A percentile compares a stretch with the other conserved stretches of the same genome.
Evolutionary conservation across 208 protist genomes (phyloP).

Genomic region (Phytomonas sp.): DNA sequence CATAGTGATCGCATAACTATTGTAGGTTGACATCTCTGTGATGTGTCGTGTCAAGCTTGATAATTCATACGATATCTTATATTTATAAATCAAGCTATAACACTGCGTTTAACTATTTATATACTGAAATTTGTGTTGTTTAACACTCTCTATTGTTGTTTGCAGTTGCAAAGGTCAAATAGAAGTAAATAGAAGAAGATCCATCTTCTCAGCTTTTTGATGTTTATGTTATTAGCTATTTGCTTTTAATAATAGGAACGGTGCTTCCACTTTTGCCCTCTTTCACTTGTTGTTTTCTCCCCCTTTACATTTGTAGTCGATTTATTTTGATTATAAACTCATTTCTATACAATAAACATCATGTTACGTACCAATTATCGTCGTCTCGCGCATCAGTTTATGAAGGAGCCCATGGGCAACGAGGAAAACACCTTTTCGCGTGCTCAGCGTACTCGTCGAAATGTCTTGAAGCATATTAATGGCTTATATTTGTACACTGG

Average conservation of each 20-base stretch:
- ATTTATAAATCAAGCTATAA: neutral
- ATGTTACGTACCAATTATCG: constrained; percentile 57
- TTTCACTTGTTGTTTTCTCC: constrained; percentile 18
- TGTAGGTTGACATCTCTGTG: neutral
- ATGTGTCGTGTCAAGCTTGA: neutral
- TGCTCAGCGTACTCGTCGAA: constrained; percentile 42
- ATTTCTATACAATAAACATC: neutral
- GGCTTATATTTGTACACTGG: constrained; percentile 31
- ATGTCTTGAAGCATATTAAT: constrained; percentile 57
- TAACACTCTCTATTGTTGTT: neutral
- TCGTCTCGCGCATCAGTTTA: constrained; percentile 73
- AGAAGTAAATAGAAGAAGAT: neutral
- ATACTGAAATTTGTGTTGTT: neutral
- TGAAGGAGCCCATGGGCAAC: constrained; percentile 85
- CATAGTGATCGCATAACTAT: neutral
- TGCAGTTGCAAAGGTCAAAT: neutral
- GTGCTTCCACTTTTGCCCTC: constrained; percentile 6
- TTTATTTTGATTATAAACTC: constrained; percentile 7
- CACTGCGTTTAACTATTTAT: neutral
- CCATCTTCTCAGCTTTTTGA: neutral
- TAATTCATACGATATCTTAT: neutral
- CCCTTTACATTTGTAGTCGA: neutral
- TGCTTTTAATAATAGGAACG: constrained; percentile 5
- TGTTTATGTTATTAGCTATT: neutral
- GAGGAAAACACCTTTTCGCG: constrained; percentile 80